Base-by-base conservation (phyloP, 2,329 filamentous ascomycete species). In the Talaromyces islandicus region DNA sequence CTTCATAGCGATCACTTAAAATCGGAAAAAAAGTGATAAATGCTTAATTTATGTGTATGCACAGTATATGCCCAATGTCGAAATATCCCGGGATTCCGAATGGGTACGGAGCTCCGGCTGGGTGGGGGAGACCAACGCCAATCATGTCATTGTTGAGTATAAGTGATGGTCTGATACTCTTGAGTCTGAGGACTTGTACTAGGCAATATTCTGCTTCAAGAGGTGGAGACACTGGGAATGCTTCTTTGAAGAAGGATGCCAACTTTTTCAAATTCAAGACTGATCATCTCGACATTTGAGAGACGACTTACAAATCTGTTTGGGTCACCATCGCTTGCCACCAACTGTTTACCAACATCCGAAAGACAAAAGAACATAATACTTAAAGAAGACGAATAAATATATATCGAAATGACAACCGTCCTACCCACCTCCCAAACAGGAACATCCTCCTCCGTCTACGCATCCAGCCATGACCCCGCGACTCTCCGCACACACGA, bases 391-490 rank as follows among this genome's bases (percentile, higher is more conserved):
- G 4, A 27, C 6, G 25, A 27, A 27, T 3, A 35, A n/a, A 51
- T 17, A 29, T 29, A 17, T 4, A 30, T 3, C 10, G 19, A 29
- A 27, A 52, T 52, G 48, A 19, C 48, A 52, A 52, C 48, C 10
- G 25, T 52, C 4, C 11, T 29, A 17, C 25, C 48, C 24, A 29
- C 12, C 17, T 27, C 48, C 17, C 21, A 1, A 29, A 17, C 48
- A 6, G 48, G 14, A 52, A 21, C 24, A 29, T 9, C 54, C n/a
- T 58, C 56, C 12, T 53, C 27, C 46, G 57, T 54, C 57, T 78
- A 78, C 65, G 70, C 74, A 50, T 74, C 71, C 51, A 73, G 73
- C 58, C 75, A 78, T 65, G 69, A 73, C 56, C 38, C 65, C 50
- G 66, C 69, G 9, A 73, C 75, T 10, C 65, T 76, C 6, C 62